Evolutionary conservation across 2,329 filamentous ascomycete species (phyloP), one percentile per base, ranked within the genome.

Genomic region (Thelonectria olida): DNA sequence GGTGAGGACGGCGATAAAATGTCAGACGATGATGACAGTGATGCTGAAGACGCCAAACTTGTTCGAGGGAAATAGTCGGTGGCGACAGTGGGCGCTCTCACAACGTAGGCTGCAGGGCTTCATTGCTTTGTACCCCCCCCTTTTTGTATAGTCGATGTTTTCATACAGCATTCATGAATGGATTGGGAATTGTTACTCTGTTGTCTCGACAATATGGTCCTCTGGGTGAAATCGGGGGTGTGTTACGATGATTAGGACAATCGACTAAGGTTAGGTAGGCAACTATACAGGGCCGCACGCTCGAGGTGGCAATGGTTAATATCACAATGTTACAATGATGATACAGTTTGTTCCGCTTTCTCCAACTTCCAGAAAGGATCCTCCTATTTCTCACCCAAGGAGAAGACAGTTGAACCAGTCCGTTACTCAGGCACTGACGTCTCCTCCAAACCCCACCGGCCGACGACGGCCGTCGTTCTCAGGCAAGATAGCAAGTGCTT

Each of bases 371-470:
- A 13, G 41, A 15, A 8, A 39, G 9, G 17, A 28, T 45, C 28
- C 22, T 20, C 5, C 13, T 22, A 31, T 10, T 20, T 8, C 17
- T 12, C 31, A 31, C 15, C 12, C 12, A 4, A 4, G 12, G 12
- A 13, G 31, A 34, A 34, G 15, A 15, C 28, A 9, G 8, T 13
- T 10, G n/a, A 31, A 4, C 10, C 28, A 31, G 31, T 34, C 31
- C 41, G 3, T 5, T 19, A 6, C 25, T 27, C 13, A 42, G 12
- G 36, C 41, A 17, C 54, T 62, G 7, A 88, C 78, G 72, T 88
- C 88, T 1, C 95, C 96, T 0, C 96, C 96, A 80, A 99, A 98
- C 0, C 96, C 96, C 55, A 97, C 93, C 2, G 95, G 95, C 61
- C 90, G 85, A 70, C 93, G 87, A 62, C 81, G 84, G 2, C 91